Conservation (phyloP, 164 flowering plant genomes). For the Tetracentron sinense region DNA sequence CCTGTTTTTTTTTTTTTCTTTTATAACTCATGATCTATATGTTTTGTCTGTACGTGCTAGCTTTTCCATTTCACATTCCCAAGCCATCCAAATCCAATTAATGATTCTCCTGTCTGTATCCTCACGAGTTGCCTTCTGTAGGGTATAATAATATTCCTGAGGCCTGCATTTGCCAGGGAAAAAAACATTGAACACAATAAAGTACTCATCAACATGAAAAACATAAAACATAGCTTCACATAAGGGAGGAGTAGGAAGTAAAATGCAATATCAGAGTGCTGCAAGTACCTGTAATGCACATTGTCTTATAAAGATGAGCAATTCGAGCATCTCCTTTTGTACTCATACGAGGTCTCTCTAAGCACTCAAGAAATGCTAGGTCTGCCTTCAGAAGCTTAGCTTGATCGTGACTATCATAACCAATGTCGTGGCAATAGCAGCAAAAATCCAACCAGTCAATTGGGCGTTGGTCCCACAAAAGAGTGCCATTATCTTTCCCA, state of each 20-base stretch:
- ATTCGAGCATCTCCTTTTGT: conserved; percentile 55
- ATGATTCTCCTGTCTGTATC: conserved; percentile 41
- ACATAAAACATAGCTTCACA: too few relatives aligned
- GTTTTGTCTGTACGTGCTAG: conserved; percentile 24
- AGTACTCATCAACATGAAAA: neutral
- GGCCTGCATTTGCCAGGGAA: conserved; percentile 45
- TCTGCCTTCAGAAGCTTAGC: conserved; percentile 85
- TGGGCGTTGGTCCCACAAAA: conserved; percentile 83
- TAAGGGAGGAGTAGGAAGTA: too few relatives aligned
- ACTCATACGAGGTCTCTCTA: conserved; percentile 65
- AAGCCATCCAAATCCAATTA: conserved; percentile 51
- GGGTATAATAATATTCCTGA: conserved; percentile 73
- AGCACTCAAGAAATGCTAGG: conserved; percentile 84
- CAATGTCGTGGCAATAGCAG: conserved; percentile 94
- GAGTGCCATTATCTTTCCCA: conserved; percentile 79
- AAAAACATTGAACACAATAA: neutral
- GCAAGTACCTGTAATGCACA: conserved; percentile 77
- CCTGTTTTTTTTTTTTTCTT: too few relatives aligned
- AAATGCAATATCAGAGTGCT: neutral
- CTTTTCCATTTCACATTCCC: conserved; percentile 41
- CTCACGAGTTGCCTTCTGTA: conserved; percentile 69
- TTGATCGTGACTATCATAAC: conserved; percentile 85
- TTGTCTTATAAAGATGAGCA: conserved; percentile 66
- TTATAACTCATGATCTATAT: neutral
- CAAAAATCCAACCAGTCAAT: conserved; percentile 92